A percentile compares a stretch with the other conserved stretches of the same genome.
Conservation (phyloP, 2,329 filamentous ascomycete species). For the Raffaelea ambrosiae region DNA sequence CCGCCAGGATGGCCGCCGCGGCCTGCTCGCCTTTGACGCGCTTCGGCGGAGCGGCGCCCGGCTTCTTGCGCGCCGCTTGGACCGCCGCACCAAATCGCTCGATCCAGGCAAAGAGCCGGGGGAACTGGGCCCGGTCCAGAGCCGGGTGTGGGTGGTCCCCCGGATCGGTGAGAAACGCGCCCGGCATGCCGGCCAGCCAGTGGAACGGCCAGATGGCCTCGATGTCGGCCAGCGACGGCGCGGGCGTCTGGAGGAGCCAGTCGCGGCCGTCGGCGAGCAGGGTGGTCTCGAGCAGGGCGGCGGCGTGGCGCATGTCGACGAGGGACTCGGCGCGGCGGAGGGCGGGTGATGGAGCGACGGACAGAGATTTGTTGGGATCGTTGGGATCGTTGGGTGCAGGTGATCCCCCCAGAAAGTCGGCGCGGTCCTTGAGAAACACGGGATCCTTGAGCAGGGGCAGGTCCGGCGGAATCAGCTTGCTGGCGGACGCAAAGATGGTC, state of each 20-base stretch:
- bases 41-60: conserved; percentile 12
- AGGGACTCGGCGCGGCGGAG: conserved; percentile 43
- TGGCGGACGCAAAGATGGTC: conserved; percentile 44
- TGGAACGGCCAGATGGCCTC: conserved; percentile 61
- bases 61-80: conserved; percentile 28
- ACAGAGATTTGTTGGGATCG: background rate
- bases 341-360: conserved; percentile 4
- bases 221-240: conserved; percentile 55
- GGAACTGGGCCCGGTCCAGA: conserved; percentile 45
- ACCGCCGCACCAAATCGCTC: conserved; percentile 47
- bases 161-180: conserved; percentile 35
- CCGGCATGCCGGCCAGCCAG: conserved; percentile 51
- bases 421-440: conserved; percentile 50
- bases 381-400: background rate
- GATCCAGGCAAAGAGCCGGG: conserved; percentile 56
- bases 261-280: conserved; percentile 57
- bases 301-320: conserved; percentile 41
- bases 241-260: conserved; percentile 49
- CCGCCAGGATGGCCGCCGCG: conserved; percentile 32
- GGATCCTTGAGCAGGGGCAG: conserved; percentile 46
- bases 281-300: conserved; percentile 52
- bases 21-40: conserved; percentile 47
- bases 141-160: background rate
- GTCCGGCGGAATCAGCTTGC: conserved; percentile 47
- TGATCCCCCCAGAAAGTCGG: conserved; percentile 23